Percentiles rank a stretch among this genome's conserved stretches.
Evolutionary conservation across 192 early-diverging fungal species (phyloP).

Genomic region (Coemansia asiatica): DNA sequence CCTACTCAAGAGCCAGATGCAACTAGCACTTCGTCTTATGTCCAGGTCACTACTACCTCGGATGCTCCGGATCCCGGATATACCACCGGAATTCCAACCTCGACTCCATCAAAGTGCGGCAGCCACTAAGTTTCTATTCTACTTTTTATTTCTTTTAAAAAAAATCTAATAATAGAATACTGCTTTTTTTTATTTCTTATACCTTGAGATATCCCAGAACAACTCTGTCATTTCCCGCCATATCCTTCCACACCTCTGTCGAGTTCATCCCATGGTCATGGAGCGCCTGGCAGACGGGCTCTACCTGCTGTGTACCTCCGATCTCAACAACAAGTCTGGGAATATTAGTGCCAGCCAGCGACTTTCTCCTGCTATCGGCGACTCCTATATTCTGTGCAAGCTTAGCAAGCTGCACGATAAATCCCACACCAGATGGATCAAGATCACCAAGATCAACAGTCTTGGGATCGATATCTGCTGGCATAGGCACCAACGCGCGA

Average conservation of each 20-base stretch:
- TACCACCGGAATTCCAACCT: not conserved
- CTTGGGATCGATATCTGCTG: not conserved
- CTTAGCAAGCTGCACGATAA: conserved; percentile 32
- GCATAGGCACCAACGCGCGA: conserved; percentile 62
- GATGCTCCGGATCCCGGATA: not conserved
- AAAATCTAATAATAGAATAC: not conserved
- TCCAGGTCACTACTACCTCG: not conserved
- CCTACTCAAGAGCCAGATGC: not conserved
- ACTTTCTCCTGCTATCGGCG: not conserved
- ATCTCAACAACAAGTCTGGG: conserved; percentile 83
- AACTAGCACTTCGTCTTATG: not conserved
- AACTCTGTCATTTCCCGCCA: conserved; percentile 66
- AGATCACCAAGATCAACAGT: not conserved
- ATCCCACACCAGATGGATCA: conserved; percentile 30
- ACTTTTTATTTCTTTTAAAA: not conserved
- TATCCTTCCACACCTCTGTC: conserved; percentile 76
- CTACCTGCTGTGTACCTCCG: conserved; percentile 71
- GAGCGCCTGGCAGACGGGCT: conserved; percentile 47
- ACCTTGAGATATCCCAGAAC: conserved; percentile 57
- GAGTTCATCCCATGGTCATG: conserved; percentile 57
- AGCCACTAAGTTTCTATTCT: conserved; percentile 1
- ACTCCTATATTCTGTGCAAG: conserved; percentile 22
- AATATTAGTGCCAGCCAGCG: conserved; percentile 18
- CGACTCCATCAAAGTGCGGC: conserved; percentile 7
- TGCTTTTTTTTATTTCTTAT: conserved; percentile 1